These are phyloP conservation scores for Starmerella apicola DNA, from an alignment of 805 yeast species.

Conservation along the genomic window DNA sequence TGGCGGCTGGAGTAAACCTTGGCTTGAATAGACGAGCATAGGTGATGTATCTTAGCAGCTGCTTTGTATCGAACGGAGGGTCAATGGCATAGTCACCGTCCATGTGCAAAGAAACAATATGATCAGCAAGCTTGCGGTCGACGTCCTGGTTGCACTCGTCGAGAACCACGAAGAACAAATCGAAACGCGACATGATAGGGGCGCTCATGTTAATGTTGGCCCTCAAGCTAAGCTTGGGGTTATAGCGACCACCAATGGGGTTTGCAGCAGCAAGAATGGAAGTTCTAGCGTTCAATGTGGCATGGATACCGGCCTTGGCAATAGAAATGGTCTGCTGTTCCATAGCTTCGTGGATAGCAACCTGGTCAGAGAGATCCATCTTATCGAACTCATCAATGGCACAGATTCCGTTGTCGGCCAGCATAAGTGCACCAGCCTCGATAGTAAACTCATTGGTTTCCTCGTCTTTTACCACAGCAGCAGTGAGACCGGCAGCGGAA, in stretches of 20 bases:
- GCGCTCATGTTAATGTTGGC: conserved; percentile 92
- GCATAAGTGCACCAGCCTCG: conserved; percentile 97
- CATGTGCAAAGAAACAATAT: conserved; percentile 89
- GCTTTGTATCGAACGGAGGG: conserved; percentile 83
- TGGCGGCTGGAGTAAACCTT: conserved; percentile 65
- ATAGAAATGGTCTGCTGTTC: conserved; percentile 98
- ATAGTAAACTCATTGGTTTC: conserved; percentile 95
- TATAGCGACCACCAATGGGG: conserved; percentile 94
- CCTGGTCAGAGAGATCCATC: conserved; percentile 92
- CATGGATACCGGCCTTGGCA: conserved; percentile 98
- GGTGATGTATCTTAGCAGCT: conserved; percentile 72
- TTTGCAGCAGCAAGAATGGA: conserved; percentile 98
- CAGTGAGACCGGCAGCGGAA: conserved; percentile 96
- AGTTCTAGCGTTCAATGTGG: conserved; percentile 91
- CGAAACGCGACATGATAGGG: conserved; percentile 97
- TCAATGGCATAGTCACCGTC: conserved; percentile 76
- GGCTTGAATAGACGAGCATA: conserved; percentile 93
- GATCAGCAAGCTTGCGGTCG: conserved; percentile 82
- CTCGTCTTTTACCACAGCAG: conserved; percentile 94
- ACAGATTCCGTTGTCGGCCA: conserved; percentile 97
- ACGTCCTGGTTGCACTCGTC: conserved; percentile 89
- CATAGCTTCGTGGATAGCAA: conserved; percentile 99
- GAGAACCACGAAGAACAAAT: conserved; percentile 81
- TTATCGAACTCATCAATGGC: conserved; percentile 98
- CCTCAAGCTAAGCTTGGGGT: conserved; percentile 69